Conservation (phyloP, 2,329 filamentous ascomycete species). For the Aspergillus sp. region DNA sequence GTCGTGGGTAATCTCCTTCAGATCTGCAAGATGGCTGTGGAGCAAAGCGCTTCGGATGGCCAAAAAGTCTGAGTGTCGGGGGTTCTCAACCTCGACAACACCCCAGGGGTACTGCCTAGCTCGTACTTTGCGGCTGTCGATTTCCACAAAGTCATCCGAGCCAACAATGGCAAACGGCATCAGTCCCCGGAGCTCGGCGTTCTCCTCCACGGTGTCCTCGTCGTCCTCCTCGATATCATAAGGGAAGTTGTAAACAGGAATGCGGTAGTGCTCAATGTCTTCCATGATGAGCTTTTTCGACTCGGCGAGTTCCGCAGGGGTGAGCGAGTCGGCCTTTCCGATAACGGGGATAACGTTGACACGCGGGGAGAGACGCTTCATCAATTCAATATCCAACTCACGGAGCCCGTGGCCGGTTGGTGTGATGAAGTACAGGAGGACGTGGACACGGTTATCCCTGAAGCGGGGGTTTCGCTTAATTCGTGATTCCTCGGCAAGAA, state of each 20-base stretch:
- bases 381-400: conserved; percentile 98
- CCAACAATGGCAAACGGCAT: conserved; percentile 99
- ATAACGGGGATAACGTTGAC: conserved; percentile 99
- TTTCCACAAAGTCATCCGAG: conserved; percentile 92
- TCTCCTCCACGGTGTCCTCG: conserved; percentile 98
- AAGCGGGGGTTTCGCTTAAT: conserved; percentile 99
- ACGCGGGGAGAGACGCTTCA: conserved; percentile 97
- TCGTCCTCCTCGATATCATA: conserved; percentile 99
- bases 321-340: conserved; percentile 96
- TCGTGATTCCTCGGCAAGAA: conserved; percentile 97
- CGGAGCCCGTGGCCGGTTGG: conserved; percentile 96
- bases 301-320: conserved; percentile 92
- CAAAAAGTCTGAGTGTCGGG: conserved; percentile 96
- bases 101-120: conserved; percentile 99
- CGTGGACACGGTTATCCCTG: conserved; percentile 98
- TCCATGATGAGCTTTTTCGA: conserved; percentile 99
- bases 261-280: conserved; percentile 99
- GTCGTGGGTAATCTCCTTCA: conserved; percentile 99
- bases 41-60: conserved; percentile 94
- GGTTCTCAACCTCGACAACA: conserved; percentile 98
- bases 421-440: conserved; percentile 98
- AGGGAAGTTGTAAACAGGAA: conserved; percentile 99
- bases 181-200: conserved; percentile 91
- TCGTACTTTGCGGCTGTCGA: conserved; percentile 86
- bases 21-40: conserved; percentile 94